Conservation (phyloP, 2,329 filamentous ascomycete genomes). For the Coniella lustricola region DNA sequence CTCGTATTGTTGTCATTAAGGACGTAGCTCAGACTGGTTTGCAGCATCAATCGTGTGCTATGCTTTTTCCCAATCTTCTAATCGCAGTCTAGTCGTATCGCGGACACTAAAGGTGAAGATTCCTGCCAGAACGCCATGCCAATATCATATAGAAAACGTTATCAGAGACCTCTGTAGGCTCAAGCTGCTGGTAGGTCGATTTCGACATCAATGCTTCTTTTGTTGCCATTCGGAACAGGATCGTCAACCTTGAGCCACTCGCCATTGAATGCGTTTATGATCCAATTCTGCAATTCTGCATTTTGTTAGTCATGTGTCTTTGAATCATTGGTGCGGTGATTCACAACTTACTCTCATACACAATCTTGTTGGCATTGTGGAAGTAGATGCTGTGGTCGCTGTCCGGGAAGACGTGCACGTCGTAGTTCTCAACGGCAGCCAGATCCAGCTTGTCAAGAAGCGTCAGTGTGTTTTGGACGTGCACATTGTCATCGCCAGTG, state of each 20-base stretch:
- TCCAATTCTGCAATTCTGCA: constrained; percentile 75
- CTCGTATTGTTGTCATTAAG: too few species aligned
- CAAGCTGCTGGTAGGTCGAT: background rate
- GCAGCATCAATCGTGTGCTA: too few species aligned
- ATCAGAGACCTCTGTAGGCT: background rate
- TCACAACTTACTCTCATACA: constrained; percentile 75
- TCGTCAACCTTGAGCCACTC: constrained; percentile 67
- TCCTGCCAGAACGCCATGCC: constrained; percentile 1
- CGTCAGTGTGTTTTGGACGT: constrained; percentile 88
- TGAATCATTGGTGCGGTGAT: too few species aligned
- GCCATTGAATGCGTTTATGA: constrained; percentile 95
- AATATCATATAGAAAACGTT: background rate
- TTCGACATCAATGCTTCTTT: constrained; percentile 1
- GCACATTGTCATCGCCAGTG: constrained; percentile 94
- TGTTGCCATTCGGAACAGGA: constrained; percentile 37
- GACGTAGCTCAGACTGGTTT: too few species aligned
- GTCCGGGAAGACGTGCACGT: constrained; percentile 93
- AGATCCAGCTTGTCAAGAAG: constrained; percentile 82
- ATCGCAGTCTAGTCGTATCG: too few species aligned
- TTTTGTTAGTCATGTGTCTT: background rate
- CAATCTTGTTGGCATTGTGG: constrained; percentile 83
- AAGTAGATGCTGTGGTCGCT: constrained; percentile 94
- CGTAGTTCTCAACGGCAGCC: constrained; percentile 80
- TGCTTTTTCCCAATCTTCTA: too few species aligned
- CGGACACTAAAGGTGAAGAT: background rate